Conservation (phyloP, 2,329 filamentous ascomycete genomes). For the Diaporthe citrichinensis region DNA sequence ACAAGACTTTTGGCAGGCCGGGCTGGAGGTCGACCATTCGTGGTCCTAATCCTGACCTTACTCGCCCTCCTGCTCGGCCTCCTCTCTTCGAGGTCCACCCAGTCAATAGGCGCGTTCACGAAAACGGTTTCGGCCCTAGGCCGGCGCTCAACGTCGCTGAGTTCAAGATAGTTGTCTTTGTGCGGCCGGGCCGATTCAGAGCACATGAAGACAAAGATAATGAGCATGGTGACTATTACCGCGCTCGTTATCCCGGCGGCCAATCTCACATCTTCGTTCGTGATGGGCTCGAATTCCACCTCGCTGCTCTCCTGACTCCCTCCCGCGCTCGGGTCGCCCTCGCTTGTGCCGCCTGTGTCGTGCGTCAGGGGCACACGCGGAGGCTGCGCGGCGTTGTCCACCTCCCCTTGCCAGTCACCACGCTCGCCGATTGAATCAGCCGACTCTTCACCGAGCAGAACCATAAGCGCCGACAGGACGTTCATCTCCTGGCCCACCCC, state of each 20-base stretch:
- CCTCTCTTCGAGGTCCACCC: not conserved
- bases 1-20: not conserved
- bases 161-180: not conserved
- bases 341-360: conserved; percentile 64
- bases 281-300: conserved; percentile 56
- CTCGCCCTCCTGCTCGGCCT: not conserved
- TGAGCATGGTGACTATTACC: conserved; percentile 43
- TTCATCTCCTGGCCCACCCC: conserved; percentile 64
- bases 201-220: conserved; percentile 1
- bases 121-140: not conserved
- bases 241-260: conserved; percentile 61
- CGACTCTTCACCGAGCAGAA: conserved; percentile 50
- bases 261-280: conserved; percentile 61
- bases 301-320: conserved; percentile 43
- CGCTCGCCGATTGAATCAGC: not conserved
- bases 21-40: too few species aligned
- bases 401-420: not conserved
- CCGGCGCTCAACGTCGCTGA: not conserved
- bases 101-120: not conserved
- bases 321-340: conserved; percentile 58
- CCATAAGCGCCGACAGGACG: conserved; percentile 59
- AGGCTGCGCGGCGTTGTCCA: not conserved
- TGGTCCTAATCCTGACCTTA: not conserved
- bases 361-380: conserved; percentile 57
- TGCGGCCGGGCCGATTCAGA: not conserved